Percentiles rank a stretch among this genome's conserved stretches.
These are phyloP conservation scores for Leccinum ponderosum DNA, from an alignment of 1,284 basidiomycete species.

Conservation along the genomic window DNA sequence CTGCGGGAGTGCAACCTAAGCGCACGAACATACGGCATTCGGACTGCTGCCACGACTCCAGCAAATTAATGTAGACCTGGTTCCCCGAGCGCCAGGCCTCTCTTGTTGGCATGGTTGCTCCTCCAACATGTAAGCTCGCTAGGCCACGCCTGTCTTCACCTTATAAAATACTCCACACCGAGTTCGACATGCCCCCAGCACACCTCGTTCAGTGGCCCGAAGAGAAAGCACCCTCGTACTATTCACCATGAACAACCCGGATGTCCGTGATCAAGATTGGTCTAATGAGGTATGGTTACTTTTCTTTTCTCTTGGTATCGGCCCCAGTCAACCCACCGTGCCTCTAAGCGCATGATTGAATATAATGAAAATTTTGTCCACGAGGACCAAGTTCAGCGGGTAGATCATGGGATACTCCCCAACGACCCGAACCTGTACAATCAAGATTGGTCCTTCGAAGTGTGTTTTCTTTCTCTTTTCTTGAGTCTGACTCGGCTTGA, in stretches of 20 bases:
- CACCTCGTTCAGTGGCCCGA: background rate
- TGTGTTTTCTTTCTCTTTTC: background rate
- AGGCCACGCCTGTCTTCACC: background rate
- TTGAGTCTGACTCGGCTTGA: background rate
- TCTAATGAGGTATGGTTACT: background rate
- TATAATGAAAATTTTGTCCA: background rate
- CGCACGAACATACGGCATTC: background rate
- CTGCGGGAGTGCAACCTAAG: background rate
- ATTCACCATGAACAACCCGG: background rate
- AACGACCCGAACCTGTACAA: background rate
- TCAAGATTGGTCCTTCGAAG: background rate
- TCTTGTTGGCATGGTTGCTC: background rate
- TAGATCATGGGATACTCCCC: background rate
- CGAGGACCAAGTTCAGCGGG: background rate
- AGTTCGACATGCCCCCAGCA: background rate
- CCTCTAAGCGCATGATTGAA: background rate
- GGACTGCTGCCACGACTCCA: conserved; percentile 3
- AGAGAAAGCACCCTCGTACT: background rate
- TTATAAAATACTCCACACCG: conserved; percentile 10
- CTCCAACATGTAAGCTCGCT: conserved; percentile 4
- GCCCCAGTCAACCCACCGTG: background rate
- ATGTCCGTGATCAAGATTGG: background rate
- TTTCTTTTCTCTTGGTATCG: background rate
- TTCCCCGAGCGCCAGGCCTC: background rate
- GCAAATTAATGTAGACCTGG: background rate